Base-by-base conservation (phyloP, 2,329 filamentous ascomycete genomes). In the Epichloe sp. region DNA sequence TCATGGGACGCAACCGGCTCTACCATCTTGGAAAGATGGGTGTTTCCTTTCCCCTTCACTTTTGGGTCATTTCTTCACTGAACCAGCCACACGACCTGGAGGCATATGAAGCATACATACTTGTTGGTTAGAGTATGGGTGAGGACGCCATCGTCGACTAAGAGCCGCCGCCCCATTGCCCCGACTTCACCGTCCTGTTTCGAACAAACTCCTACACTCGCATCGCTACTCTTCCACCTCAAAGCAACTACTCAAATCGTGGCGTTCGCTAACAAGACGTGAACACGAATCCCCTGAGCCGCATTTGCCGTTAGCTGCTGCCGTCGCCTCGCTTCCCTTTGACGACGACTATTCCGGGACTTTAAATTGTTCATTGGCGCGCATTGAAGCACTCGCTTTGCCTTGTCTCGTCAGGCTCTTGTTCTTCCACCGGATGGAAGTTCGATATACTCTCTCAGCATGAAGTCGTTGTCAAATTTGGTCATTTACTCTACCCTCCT, bases 401-500 rank as follows among this genome's bases (percentile, higher is more conserved):
- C 8, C 8, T 38, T 19, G 34, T 17, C 21, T 12, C 35, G 10
- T 11, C 45, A 12, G 14, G 5, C 23, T 46, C 8, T 26, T 31
- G 21, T 23, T n/a, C 10, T 15, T 19, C 8, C 6, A 21, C 40
- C 31, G n/a, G 19, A n/a, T 23, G 31, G 42, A 4, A 17, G 15
- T 34, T 10, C 26, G 36, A 34, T 10, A n/a, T 14, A 17, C 23
- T 7, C 49, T 4, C 35, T 43, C 54, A 63, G 17, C 34, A 74
- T 74, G 72, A 73, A 62, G 58, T 56, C 60, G 4, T 54, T 58
- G 47, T 59, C 58, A 52, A 43, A 65, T 45, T 50, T 67, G 35
- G 60, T 54, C 38, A 31, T 53, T n/a, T 36, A 55, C 34, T 40
- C 44, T 17, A 45, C 41, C 15, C 17, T 49, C 12, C 23, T 42